Base-by-base conservation (phyloP, 2,329 filamentous ascomycete genomes). In the Fusarium guadeloupense region DNA sequence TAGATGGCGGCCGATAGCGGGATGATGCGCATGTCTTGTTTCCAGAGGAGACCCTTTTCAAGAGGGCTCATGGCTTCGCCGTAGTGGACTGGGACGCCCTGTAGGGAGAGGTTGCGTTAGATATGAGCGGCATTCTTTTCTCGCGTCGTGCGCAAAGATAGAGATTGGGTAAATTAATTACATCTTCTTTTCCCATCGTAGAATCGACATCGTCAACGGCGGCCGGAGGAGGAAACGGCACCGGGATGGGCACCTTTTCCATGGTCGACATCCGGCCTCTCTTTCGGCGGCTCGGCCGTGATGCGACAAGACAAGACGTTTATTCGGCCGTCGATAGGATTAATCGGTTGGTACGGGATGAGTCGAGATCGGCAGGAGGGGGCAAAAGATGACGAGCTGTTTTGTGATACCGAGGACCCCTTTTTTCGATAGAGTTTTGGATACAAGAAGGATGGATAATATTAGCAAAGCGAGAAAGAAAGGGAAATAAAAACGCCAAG, bases 1-100 rank as follows among this genome's bases (percentile, higher is more conserved):
- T 89, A 90, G 44, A 90, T 88, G 46, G 73, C 76, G 7, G 85
- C 84, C n/a, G 80, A 84, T 13, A 90, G 75, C 2, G 88, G 87
- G 13, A 90, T 76, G 52, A 90, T 88, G 49, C 83, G 80, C 16
- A 84, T 55, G 70, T 90, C 88, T 67, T 89, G 86, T 66, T 84
- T 86, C 74, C 81, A 76, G 20, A 86, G 59, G 7, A 86, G 75
- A 6, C 72, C 68, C 49, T 74, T 77, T 43, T 78, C 76, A 37
- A 71, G 55, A 3, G 65, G 69, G 51, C 64, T 72, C 52, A 72
- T 67, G 25, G 49, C 46, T 4, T 50, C 57, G 48, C 54, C 58
- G 61, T 67, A 66, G 20, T 52, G 45, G 31, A 71, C 34, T 19
- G 56, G 54, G 17, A 48, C 44, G 34, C 64, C 62, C 67, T 71